phyloP scores from a whole-genome alignment of 305 asterid genomes.

The Ruellia speciosa region DNA sequence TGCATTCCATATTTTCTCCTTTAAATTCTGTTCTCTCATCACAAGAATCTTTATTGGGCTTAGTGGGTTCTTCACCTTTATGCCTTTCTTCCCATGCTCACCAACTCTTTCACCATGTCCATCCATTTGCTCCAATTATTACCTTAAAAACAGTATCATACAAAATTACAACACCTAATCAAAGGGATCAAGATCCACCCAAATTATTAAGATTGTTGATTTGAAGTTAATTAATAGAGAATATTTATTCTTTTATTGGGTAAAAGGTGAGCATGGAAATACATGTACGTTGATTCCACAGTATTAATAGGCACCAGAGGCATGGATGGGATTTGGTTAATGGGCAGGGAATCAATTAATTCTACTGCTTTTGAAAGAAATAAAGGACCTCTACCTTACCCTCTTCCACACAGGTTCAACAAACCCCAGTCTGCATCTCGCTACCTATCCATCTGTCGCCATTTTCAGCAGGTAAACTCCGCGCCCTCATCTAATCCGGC shows the following conservation, averaged over 20 bases:
- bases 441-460: constrained; percentile 5
- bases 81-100: constrained; percentile 37
- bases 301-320: not conserved
- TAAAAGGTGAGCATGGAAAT: not conserved
- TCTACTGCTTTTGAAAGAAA: not conserved
- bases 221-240: not conserved
- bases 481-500: not conserved
- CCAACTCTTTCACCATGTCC: constrained; percentile 18
- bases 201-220: too few relatives aligned
- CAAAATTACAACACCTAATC: not conserved
- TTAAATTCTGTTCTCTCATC: constrained; percentile 13
- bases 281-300: not conserved
- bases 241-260: constrained; percentile 3
- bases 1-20: constrained; percentile 9
- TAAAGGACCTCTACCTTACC: constrained; percentile 14
- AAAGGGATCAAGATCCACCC: too few relatives aligned
- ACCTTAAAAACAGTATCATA: not conserved
- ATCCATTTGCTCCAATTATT: not conserved
- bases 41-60: constrained; percentile 27
- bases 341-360: constrained; percentile 25
- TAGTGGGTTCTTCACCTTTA: constrained; percentile 43
- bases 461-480: constrained; percentile 11
- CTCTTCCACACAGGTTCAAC: not conserved
- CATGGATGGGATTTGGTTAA: constrained; percentile 11
- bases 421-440: constrained; percentile 22